A percentile compares a stretch with the other conserved stretches of the same genome.
These are phyloP conservation scores for Phytophthora foliorum DNA, from an alignment of 352 stramenopile species.

Conservation along the genomic window DNA sequence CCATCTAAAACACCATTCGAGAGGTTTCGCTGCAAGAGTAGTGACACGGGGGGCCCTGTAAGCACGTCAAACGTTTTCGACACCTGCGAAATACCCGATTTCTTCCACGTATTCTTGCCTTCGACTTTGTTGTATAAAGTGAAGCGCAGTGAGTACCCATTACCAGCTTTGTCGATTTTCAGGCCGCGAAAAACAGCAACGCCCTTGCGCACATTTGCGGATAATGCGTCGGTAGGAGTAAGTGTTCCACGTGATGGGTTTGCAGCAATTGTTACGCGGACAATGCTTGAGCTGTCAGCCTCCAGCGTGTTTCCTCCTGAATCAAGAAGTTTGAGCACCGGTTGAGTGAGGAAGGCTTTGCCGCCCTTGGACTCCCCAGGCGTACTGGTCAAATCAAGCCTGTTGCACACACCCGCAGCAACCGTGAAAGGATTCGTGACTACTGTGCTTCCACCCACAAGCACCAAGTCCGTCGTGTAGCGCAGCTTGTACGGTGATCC, in stretches of 20 bases:
- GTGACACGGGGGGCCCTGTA: conserved; percentile 53
- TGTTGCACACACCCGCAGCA: conserved; percentile 59
- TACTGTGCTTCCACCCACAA: conserved; percentile 58
- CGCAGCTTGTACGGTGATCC: conserved; percentile 81
- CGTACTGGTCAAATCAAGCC: conserved; percentile 54
- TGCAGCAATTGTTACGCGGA: conserved; percentile 73
- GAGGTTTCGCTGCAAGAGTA: conserved; percentile 60
- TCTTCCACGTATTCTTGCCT: conserved; percentile 48
- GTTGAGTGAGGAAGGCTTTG: conserved; percentile 79
- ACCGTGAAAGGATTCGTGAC: conserved; percentile 88
- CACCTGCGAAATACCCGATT: conserved; percentile 63
- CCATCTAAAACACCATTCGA: conserved; percentile 81
- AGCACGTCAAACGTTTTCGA: conserved; percentile 71
- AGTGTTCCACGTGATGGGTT: conserved; percentile 76
- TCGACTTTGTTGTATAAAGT: conserved; percentile 63
- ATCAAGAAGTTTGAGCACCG: conserved; percentile 83
- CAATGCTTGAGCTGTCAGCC: conserved; percentile 70
- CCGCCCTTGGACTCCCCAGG: conserved; percentile 60
- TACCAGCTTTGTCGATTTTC: conserved; percentile 78
- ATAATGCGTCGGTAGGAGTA: conserved; percentile 50
- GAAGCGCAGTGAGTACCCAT: conserved; percentile 81
- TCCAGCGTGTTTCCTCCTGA: conserved; percentile 73
- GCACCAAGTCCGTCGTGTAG: conserved; percentile 70
- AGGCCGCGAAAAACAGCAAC: conserved; percentile 78
- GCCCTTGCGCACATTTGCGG: conserved; percentile 53